These are phyloP conservation scores for Pezicula neosporulosa DNA, from an alignment of 2,329 filamentous ascomycete species.

Conservation along the genomic window DNA sequence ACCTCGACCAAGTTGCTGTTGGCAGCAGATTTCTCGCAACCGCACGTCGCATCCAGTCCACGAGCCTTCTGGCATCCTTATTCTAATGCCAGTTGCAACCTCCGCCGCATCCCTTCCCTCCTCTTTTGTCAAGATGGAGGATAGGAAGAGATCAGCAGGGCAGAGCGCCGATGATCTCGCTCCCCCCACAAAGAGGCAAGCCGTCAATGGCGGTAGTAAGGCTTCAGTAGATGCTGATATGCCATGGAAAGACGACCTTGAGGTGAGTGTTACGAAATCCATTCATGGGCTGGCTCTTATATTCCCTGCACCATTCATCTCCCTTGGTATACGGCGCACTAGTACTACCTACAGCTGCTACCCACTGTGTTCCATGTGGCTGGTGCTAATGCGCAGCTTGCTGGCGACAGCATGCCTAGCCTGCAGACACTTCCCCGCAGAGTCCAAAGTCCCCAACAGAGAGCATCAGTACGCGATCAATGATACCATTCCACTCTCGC, in stretches of 20 bases:
- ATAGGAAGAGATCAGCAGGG: conserved; percentile 92
- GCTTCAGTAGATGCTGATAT: conserved; percentile 64
- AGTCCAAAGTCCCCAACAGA: neutral
- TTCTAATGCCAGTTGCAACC: conserved; percentile 74
- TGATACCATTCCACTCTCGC: conserved; percentile 9
- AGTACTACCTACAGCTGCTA: conserved; percentile 11
- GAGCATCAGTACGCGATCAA: conserved; percentile 11
- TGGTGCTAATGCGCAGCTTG: conserved; percentile 42
- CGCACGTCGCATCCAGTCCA: conserved; percentile 28
- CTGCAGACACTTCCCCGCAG: conserved; percentile 24
- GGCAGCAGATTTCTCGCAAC: neutral
- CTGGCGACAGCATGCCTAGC: conserved; percentile 38
- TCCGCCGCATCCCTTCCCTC: conserved; percentile 73
- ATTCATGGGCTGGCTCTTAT: neutral
- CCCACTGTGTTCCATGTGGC: conserved; percentile 23
- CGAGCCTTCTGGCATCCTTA: conserved; percentile 35
- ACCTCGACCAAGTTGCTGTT: neutral
- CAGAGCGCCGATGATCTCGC: conserved; percentile 77
- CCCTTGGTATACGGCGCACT: conserved; percentile 15
- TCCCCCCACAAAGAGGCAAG: conserved; percentile 88
- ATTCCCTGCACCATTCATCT: neutral
- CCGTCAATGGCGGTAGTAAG: conserved; percentile 75
- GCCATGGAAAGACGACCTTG: conserved; percentile 67
- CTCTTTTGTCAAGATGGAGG: conserved; percentile 94
- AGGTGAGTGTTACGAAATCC: conserved; percentile 54